Evolutionary conservation across 2,329 filamentous ascomycete genomes (phyloP).

Genomic region (Ascochyta rabiei): DNA sequence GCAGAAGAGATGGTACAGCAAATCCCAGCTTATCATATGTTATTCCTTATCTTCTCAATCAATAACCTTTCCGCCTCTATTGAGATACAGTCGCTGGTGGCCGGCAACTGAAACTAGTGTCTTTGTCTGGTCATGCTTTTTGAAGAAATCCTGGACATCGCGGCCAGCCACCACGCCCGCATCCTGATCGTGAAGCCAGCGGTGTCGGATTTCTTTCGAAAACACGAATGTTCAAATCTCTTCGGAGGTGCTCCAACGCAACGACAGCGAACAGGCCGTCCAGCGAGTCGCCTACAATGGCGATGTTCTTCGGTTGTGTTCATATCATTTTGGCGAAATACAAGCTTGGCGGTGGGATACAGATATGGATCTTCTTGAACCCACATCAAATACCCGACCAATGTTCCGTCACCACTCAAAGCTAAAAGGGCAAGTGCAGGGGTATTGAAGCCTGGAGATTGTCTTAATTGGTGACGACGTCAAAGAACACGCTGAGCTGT

Average conservation of each 20-base stretch:
- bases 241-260: conserved; percentile 29
- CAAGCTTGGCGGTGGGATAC: neutral
- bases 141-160: conserved; percentile 32
- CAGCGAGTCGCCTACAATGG: conserved; percentile 32
- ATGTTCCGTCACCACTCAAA: conserved; percentile 7
- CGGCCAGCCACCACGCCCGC: conserved; percentile 33
- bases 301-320: conserved; percentile 27
- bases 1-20: conserved; percentile 34
- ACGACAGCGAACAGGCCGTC: conserved; percentile 31
- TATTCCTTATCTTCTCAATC: conserved; percentile 26
- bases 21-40: conserved; percentile 40
- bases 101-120: conserved; percentile 26
- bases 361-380: neutral
- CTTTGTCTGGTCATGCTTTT: conserved; percentile 25
- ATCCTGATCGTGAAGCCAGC: conserved; percentile 34
- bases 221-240: conserved; percentile 30
- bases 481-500: neutral
- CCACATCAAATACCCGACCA: neutral
- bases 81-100: conserved; percentile 28
- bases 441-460: neutral
- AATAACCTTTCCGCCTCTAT: conserved; percentile 27
- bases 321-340: conserved; percentile 12
- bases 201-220: conserved; percentile 35
- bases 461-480: neutral
- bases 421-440: neutral